Evolutionary conservation across 257 asterid genomes (phyloP), one percentile per base, ranked within the genome.

Genomic region (Galeopsis tetrahit): DNA sequence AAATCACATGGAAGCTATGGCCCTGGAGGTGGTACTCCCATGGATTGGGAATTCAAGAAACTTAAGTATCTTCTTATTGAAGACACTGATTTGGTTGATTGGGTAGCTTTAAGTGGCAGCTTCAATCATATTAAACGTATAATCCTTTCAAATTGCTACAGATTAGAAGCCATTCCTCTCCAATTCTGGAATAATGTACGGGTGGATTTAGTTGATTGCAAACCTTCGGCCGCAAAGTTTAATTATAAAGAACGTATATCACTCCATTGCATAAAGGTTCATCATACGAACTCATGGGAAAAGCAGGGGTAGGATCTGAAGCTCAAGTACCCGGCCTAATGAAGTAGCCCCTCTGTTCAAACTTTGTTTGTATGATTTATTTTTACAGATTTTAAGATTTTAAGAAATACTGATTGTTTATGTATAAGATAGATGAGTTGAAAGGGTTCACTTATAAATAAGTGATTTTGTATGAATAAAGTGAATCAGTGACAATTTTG

Each of bases 61-160:
- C 60, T 53, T 53, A 17, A 53, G 2, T 53, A 53, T 53, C 32
- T 61, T 39, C 28, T n/a, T 1, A 13, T 61, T 15, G 31, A 33
- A n/a, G 60, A 53, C 34, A 53, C 60, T 53, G 60, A 53, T 53
- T 53, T 53, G 60, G 60, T 7, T 7, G 34, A 53, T 2, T 53
- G 60, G 60, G 7, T 0, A 15, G 60, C 60, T 5, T 2, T 21
- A 6, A 0, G 2, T 15, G 34, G 34, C 7, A 52, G 32, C 59
- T 53, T 53, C 34, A 0, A 0, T 15, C 5, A 2, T 6, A 53
- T 17, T 21, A 1, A 2, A 0, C 34, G 60, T 17, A 6, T 53
- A 53, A 15, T 53, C 13, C 11, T 53, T 7, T 17, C 17, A 53
- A 1, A 53, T 3, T 53, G 60, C 60, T 53, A 53, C 60, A 53